Base-by-base conservation (phyloP, 768 basidiomycete species). In the Podaxis carcinomalis region DNA sequence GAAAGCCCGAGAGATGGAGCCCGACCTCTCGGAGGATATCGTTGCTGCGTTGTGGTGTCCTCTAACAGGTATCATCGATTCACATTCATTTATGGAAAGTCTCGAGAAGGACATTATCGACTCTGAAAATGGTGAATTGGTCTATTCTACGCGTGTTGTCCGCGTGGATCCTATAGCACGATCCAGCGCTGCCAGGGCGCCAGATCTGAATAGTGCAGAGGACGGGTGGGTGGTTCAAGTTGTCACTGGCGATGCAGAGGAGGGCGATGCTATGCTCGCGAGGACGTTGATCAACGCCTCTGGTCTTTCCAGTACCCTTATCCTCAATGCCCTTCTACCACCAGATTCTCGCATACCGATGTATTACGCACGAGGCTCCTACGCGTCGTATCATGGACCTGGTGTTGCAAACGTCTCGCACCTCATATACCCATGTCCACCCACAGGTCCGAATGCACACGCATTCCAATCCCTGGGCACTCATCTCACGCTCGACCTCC, bases 381-480 rank as follows among this genome's bases (percentile, higher is more conserved):
- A 98, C 68, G 89, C 93, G 32, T 85, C 87, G 3, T 98, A 98
- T 73, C 80, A 81, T 51, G 95, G 95, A 5, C 86, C 87, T 0
- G 94, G 93, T 0, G 78, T 89, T 44, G 74, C 79, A 13, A 71
- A 79, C 11, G 78, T 97, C 58, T 80, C 80, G 3, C 88, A 87
- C 65, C 83, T 99, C 62, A 86, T 99, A 68, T 98, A 99, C 74
- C 95, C 96, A 2, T 95, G 92, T 63, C 95, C 96, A 3, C 80
- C 85, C 56, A 82, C 80, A 9, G 83, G 82, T 7, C 77, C 77
- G 40, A 80, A 78, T 60, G 79, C 75, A 3, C 81, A 88, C 55
- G 80, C 84, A 5, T 91, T 96, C 69, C 88, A 92, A 62, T 90
- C 91, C 2, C 80, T 98, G 5, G 96, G 97, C 2, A 95, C 94